Evolutionary conservation across 2,329 filamentous ascomycete species (phyloP), one percentile per base, ranked within the genome.

Genomic region (Elsinoe necatrix): DNA sequence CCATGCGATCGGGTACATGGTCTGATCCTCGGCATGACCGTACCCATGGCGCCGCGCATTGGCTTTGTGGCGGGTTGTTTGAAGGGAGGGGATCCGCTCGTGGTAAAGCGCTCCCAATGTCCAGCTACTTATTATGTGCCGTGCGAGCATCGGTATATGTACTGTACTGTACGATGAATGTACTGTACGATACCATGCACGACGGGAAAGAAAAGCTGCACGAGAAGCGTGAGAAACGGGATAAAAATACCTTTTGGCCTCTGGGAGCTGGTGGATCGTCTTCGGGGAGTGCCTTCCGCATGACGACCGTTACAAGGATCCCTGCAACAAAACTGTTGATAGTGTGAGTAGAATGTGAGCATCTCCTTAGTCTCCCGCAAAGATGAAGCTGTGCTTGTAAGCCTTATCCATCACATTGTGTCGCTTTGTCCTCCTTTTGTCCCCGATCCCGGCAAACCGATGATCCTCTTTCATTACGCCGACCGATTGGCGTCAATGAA

Each of bases 311-410:
- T 52, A 12, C 16, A 31, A 39, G 39, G 29, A 52, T 52, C 48
- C 48, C 31, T 52, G 48, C 31, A 52, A 52, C 29, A 52, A 50
- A 52, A 52, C 48, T 52, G 48, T 20, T 52, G 48, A 52, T 52
- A 52, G 48, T 34, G 48, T 52, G 29, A 52, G 45, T 43, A 43
- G 21, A 43, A 48, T 27, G 43, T 29, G 18, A 34, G 48, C 25
- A 52, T 52, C 48, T 52, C 48, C 48, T 52, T 52, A 37, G 23
- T 39, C 25, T 20, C 9, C 20, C 29, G 29, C 48, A 14, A 39
- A 52, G 18, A 39, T 52, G 31, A 52, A 52, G 48, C 48, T 25
- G 29, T 52, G 48, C 48, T 29, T 34, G 20, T n/a, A 37, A 7
- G 34, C 34, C 34, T 31, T 7, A 12, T 52, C 48, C 16, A 21